These are phyloP conservation scores for Talaromyces verruculosus DNA, from an alignment of 2,329 filamentous ascomycete genomes.

Conservation along the genomic window DNA sequence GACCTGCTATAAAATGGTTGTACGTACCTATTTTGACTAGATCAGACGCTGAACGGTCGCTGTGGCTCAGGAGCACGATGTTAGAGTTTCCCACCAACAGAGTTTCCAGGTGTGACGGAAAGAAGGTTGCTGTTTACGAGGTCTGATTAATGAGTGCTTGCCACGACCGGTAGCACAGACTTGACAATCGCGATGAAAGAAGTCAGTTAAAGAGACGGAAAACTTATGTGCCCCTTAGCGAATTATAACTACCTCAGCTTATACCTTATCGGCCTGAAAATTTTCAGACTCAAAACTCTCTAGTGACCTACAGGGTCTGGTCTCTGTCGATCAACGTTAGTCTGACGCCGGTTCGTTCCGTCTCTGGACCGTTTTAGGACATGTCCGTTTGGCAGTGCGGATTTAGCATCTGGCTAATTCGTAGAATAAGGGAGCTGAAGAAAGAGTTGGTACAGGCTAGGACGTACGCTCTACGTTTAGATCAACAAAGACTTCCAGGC, in stretches of 20 bases:
- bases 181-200: neutral
- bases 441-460: neutral
- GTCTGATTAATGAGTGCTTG: neutral
- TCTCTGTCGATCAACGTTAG: conserved; percentile 11
- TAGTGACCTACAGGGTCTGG: conserved; percentile 8
- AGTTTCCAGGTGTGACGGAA: neutral
- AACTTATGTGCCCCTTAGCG: neutral
- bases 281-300: conserved; percentile 1
- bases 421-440: neutral
- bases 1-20: neutral
- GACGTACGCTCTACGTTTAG: neutral
- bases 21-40: neutral
- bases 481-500: neutral
- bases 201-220: neutral
- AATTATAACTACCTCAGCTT: neutral
- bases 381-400: neutral
- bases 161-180: neutral
- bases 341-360: conserved; percentile 4
- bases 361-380: neutral
- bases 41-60: neutral
- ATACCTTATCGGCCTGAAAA: neutral
- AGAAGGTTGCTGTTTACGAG: neutral
- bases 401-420: neutral
- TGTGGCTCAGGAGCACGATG: neutral
- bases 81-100: neutral